Conservation (phyloP, 2,329 filamentous ascomycete species). For the Teratosphaeria epicoccoides region DNA sequence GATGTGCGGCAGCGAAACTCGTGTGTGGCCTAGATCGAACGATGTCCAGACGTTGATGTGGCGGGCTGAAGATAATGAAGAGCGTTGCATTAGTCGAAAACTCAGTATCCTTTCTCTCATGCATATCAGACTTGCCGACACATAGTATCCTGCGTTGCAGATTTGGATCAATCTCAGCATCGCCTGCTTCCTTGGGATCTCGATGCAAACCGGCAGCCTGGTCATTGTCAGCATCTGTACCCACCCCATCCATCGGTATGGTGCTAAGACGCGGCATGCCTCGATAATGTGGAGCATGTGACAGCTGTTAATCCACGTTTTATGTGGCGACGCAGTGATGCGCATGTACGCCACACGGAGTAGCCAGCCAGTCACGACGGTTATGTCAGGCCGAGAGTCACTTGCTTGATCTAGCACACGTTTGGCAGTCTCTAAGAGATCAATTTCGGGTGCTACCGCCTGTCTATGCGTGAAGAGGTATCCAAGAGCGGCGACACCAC, state of each 20-base stretch:
- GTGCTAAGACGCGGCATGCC: constrained; percentile 20
- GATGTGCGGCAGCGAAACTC: constrained; percentile 36
- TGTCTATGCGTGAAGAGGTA: constrained; percentile 38
- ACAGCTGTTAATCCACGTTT: constrained; percentile 46
- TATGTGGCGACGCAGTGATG: constrained; percentile 40
- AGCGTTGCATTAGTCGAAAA: too few relatives aligned
- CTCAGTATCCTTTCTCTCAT: too few relatives aligned
- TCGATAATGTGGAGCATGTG: constrained; percentile 46
- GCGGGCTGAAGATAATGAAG: constrained; percentile 28
- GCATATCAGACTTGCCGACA: constrained; percentile 17
- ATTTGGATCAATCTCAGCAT: constrained; percentile 12
- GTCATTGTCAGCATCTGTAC: not conserved
- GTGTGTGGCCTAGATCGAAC: constrained; percentile 44
- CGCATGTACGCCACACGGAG: constrained; percentile 43
- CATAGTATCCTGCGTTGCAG: constrained; percentile 23
- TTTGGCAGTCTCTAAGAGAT: constrained; percentile 37
- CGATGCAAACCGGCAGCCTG: constrained; percentile 25
- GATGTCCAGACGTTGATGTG: constrained; percentile 48
- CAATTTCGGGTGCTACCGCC: constrained; percentile 30
- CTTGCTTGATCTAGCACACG: constrained; percentile 29
- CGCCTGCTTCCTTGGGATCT: constrained; percentile 5
- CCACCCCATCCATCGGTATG: too few relatives aligned
- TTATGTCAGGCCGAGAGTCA: constrained; percentile 24
- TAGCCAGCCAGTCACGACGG: constrained; percentile 38
- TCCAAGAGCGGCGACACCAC: constrained; percentile 44